Conservation (phyloP, 148 eudicot species). For the Camellia japonica region DNA sequence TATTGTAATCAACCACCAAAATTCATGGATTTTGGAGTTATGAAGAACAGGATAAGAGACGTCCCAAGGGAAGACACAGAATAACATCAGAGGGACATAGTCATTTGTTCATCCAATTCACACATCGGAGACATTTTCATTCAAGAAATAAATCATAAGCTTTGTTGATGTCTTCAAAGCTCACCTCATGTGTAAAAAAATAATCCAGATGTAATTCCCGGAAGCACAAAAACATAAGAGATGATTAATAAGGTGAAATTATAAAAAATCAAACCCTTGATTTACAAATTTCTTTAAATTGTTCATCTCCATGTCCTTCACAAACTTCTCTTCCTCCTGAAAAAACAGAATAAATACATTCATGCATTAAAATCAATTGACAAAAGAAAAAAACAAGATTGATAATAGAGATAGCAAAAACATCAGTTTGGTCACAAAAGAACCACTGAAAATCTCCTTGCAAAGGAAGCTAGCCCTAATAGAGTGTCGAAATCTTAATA, state of each 20-base stretch:
- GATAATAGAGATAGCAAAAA: background rate
- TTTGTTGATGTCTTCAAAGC: conserved; percentile 66
- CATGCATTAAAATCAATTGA: no score
- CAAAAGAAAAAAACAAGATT: background rate
- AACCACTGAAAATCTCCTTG: background rate
- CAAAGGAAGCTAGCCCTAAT: background rate
- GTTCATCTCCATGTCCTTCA: no score
- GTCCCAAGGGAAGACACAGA: background rate
- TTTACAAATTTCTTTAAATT: background rate
- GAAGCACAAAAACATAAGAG: background rate
- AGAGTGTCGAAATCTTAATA: background rate
- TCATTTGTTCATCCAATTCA: conserved; percentile 68
- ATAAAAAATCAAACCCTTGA: background rate
- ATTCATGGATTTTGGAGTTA: background rate
- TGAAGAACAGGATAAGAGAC: background rate
- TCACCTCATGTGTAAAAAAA: conserved; percentile 73
- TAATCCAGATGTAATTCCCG: conserved; percentile 68
- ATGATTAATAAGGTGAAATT: background rate
- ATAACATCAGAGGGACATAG: background rate
- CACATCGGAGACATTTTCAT: conserved; percentile 70
- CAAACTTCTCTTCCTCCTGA: no score
- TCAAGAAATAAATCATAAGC: conserved; percentile 62
- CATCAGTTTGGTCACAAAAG: background rate
- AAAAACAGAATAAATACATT: no score
- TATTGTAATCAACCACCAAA: background rate